Conservation (phyloP, 257 asterid genomes). For the Capsicum baccatum region DNA sequence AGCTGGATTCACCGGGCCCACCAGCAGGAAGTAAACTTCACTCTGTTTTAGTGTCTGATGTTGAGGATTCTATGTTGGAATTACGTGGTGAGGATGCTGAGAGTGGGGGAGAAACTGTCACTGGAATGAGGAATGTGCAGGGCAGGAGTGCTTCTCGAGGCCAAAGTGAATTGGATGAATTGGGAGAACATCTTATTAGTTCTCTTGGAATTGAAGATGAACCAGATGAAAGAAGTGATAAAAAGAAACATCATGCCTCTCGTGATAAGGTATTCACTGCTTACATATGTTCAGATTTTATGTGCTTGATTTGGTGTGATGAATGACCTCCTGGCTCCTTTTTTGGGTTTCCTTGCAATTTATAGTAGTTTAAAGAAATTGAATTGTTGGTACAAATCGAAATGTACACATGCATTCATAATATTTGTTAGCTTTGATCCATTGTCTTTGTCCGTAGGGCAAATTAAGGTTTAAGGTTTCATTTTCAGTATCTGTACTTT, state of each 20-base stretch:
- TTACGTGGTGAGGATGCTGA: conserved; percentile 38
- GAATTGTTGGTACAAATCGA: neutral
- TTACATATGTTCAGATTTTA: neutral
- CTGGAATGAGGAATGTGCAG: conserved; percentile 36
- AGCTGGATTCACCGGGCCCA: conserved; percentile 51
- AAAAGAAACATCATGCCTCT: conserved; percentile 45
- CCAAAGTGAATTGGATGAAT: conserved; percentile 48
- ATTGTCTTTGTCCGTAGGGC: neutral
- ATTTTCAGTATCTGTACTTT: neutral
- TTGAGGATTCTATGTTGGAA: conserved; percentile 51
- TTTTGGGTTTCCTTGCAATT: neutral
- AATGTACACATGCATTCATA: neutral
- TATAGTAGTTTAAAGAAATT: neutral
- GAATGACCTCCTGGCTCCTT: neutral
- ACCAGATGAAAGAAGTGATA: conserved; percentile 53
- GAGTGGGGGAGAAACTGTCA: conserved; percentile 34
- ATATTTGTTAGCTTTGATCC: conserved; percentile 2
- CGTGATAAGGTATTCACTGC: conserved; percentile 70
- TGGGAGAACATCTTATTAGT: conserved; percentile 55
- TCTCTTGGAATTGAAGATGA: conserved; percentile 62
- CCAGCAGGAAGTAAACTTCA: conserved; percentile 46
- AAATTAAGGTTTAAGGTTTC: conserved; percentile 16
- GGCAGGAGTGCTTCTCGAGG: conserved; percentile 32
- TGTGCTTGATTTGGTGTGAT: conserved; percentile 16
- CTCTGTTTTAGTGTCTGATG: conserved; percentile 45